phyloP scores from a whole-genome alignment of 805 yeast genomes.

The Kodamaea jinghongensis region DNA sequence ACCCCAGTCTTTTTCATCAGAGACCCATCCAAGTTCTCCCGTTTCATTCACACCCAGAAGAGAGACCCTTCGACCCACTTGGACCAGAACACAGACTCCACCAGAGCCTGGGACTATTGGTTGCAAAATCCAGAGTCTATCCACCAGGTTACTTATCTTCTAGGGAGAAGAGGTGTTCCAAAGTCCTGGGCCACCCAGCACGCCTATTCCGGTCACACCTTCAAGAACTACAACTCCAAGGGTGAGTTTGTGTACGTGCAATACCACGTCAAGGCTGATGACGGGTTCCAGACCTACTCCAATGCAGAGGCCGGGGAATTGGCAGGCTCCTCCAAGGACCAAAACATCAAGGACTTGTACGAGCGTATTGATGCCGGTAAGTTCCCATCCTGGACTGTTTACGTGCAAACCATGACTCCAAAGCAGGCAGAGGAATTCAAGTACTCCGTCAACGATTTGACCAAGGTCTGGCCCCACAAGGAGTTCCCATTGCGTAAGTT shows the following conservation, averaged over 20 bases:
- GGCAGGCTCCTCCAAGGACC: constrained; percentile 52
- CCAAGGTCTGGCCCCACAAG: constrained; percentile 83
- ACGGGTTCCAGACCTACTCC: constrained; percentile 43
- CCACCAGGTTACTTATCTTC: constrained; percentile 57
- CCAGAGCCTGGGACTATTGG: constrained; percentile 57
- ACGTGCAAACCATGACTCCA: constrained; percentile 58
- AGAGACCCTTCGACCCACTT: constrained; percentile 66
- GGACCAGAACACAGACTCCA: constrained; percentile 45
- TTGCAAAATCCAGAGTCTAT: constrained; percentile 53
- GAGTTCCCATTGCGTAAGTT: constrained; percentile 84
- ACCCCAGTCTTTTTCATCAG: constrained; percentile 83
- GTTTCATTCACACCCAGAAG: constrained; percentile 86
- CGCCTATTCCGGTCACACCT: constrained; percentile 66
- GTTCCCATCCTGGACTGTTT: constrained; percentile 50
- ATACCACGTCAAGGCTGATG: constrained; percentile 50
- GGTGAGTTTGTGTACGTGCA: constrained; percentile 55
- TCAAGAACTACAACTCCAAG: constrained; percentile 51
- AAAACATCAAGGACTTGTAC: constrained; percentile 36
- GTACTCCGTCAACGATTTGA: constrained; percentile 51
- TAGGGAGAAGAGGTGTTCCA: constrained; percentile 63
- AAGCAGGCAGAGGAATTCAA: constrained; percentile 51
- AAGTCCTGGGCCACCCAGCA: constrained; percentile 53
- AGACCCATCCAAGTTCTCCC: constrained; percentile 84
- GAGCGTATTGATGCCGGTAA: constrained; percentile 48
- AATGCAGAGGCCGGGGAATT: constrained; percentile 46